phyloP scores from a whole-genome alignment of 306 rosid species.

The Ammopiptanthus mongolicus region DNA sequence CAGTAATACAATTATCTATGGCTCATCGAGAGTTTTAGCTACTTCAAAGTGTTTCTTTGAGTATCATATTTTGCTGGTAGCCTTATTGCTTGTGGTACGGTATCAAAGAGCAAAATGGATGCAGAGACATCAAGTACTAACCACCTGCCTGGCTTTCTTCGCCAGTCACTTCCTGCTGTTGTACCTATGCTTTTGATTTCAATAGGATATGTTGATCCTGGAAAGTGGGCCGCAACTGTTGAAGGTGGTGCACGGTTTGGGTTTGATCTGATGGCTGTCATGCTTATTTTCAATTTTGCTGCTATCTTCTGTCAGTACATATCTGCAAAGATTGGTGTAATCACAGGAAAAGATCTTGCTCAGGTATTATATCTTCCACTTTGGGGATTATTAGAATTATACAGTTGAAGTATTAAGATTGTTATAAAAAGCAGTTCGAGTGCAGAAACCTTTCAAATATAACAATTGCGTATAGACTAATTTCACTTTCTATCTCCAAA shows the following conservation, averaged over 20 bases:
- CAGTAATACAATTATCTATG: constrained; percentile 10
- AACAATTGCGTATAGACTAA: constrained; percentile 11
- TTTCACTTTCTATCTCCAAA: constrained; percentile 29
- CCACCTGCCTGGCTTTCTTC: constrained; percentile 31
- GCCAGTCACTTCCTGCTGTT: constrained; percentile 54
- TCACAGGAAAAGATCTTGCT: constrained; percentile 84
- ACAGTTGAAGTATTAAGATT: background rate
- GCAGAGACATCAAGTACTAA: constrained; percentile 26
- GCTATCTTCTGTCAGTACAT: constrained; percentile 86
- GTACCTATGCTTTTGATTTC: constrained; percentile 72
- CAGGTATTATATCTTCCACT: constrained; percentile 53
- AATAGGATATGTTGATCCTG: constrained; percentile 89
- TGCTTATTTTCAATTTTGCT: constrained; percentile 73
- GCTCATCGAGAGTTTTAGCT: constrained; percentile 24
- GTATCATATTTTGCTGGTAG: constrained; percentile 19
- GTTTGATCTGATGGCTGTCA: constrained; percentile 57
- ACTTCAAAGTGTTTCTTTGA: constrained; percentile 23
- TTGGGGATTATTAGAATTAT: background rate
- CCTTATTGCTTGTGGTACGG: constrained; percentile 20
- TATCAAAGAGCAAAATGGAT: constrained; percentile 46
- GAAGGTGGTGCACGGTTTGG: constrained; percentile 93
- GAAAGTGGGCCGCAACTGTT: constrained; percentile 83
- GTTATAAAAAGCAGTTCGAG: too few species aligned
- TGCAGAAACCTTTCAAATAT: too few species aligned
- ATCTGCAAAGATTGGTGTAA: constrained; percentile 80